Conservation (phyloP, 345 rosid genomes). For the Dovyalis caffra region DNA sequence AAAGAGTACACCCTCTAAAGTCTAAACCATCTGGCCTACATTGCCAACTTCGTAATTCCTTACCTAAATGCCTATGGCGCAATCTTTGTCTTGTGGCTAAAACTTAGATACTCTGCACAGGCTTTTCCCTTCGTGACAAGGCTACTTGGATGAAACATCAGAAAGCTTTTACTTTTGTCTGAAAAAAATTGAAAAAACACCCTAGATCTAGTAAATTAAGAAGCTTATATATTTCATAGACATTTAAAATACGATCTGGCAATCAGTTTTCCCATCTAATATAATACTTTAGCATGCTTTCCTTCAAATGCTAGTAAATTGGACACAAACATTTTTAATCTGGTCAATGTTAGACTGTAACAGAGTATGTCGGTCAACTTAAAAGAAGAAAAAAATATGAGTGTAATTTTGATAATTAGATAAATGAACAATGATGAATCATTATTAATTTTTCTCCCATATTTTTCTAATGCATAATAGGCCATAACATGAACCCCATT, state of each 20-base stretch:
- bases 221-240: background rate
- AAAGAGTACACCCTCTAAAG: no score
- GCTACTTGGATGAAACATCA: background rate
- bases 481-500: constrained; percentile 45
- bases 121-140: background rate
- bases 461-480: constrained; percentile 5
- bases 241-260: background rate
- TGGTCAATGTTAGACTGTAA: constrained; percentile 6
- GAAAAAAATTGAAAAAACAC: background rate
- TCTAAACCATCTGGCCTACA: background rate
- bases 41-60: background rate
- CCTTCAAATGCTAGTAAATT: background rate
- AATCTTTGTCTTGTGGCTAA: background rate
- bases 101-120: background rate
- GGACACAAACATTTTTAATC: constrained; percentile 2
- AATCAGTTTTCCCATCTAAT: background rate
- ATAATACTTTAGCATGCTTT: background rate
- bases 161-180: background rate
- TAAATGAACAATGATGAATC: constrained; percentile 6
- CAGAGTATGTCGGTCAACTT: background rate
- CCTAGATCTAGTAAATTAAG: background rate
- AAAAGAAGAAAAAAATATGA: background rate
- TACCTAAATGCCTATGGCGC: background rate
- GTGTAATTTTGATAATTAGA: background rate
- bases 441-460: background rate